Percentiles rank a stretch among this genome's conserved stretches.
phyloP scores from a whole-genome alignment of 495 filamentous ascomycete genomes.

The Aspergillus sparsus region DNA sequence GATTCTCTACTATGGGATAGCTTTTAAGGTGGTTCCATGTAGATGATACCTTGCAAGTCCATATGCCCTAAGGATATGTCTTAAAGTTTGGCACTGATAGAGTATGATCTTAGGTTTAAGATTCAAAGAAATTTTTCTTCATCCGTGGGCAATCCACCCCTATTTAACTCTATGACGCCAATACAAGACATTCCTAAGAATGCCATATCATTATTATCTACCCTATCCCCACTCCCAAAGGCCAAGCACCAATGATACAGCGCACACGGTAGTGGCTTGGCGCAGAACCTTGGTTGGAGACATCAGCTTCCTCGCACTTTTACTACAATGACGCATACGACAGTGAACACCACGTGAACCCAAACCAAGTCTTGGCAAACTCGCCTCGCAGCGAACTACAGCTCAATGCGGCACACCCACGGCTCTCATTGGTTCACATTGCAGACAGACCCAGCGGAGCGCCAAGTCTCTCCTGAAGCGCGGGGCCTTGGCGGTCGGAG shows the following conservation, averaged over 20 bases:
- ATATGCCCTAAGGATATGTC: slow-evolving; percentile 26
- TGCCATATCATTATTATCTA: slow-evolving; percentile 6
- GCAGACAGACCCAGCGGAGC: slow-evolving; percentile 26
- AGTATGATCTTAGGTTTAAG: slow-evolving; percentile 16
- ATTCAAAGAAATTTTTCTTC: not conserved
- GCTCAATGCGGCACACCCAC: not conserved
- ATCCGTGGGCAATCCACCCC: slow-evolving; percentile 2
- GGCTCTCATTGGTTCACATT: slow-evolving; percentile 23
- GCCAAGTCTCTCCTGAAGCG: slow-evolving; percentile 31
- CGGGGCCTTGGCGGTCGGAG: slow-evolving; percentile 32
- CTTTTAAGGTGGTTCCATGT: slow-evolving; percentile 41
- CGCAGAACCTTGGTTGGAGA: slow-evolving; percentile 10
- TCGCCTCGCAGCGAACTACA: slow-evolving; percentile 13
- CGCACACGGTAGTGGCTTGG: slow-evolving; percentile 10
- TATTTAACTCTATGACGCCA: slow-evolving; percentile 27
- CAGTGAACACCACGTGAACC: slow-evolving; percentile 18
- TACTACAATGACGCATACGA: slow-evolving; percentile 23
- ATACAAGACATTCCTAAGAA: slow-evolving; percentile 1
- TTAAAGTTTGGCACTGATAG: slow-evolving; percentile 5
- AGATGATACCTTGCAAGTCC: slow-evolving; percentile 43
- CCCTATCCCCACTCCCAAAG: slow-evolving; percentile 7
- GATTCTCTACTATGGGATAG: slow-evolving; percentile 30
- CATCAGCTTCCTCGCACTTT: slow-evolving; percentile 19
- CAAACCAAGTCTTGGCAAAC: slow-evolving; percentile 28
- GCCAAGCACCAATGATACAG: slow-evolving; percentile 20